These are phyloP conservation scores for Globisporangium ultimum DNA, from an alignment of 352 stramenopile genomes.

Conservation along the genomic window DNA sequence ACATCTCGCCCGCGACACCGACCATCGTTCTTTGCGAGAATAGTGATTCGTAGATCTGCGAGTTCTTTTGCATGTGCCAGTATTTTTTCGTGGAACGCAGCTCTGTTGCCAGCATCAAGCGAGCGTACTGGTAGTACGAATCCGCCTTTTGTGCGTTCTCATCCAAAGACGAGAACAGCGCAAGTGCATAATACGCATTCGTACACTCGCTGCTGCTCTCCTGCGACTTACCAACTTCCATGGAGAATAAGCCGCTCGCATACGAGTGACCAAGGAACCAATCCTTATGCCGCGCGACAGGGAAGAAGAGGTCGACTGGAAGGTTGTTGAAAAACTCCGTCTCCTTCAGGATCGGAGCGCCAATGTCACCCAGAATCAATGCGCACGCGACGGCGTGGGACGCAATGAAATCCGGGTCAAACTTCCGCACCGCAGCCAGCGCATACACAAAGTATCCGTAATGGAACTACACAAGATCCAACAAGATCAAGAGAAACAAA, in stretches of 20 bases:
- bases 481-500: slow-evolving; percentile 2
- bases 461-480: slow-evolving; percentile 81
- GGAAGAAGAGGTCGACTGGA: slow-evolving; percentile 63
- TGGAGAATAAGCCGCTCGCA: slow-evolving; percentile 93
- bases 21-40: slow-evolving; percentile 82
- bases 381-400: slow-evolving; percentile 46
- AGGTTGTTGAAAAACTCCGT: slow-evolving; percentile 57
- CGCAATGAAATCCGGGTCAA: slow-evolving; percentile 68
- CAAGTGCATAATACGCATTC: slow-evolving; percentile 96
- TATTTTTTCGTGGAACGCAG: slow-evolving; percentile 93
- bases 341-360: slow-evolving; percentile 37
- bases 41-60: slow-evolving; percentile 66
- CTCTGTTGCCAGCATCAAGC: slow-evolving; percentile 91
- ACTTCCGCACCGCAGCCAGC: slow-evolving; percentile 70
- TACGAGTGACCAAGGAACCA: slow-evolving; percentile 97
- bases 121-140: slow-evolving; percentile 84
- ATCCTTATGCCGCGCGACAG: slow-evolving; percentile 91
- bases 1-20: slow-evolving; percentile 73
- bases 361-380: slow-evolving; percentile 70
- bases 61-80: slow-evolving; percentile 92
- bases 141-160: slow-evolving; percentile 24
- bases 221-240: slow-evolving; percentile 94
- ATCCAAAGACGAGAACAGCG: slow-evolving; percentile 80
- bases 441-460: slow-evolving; percentile 93
- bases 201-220: slow-evolving; percentile 94